Percentiles rank a stretch among this genome's conserved stretches.
phyloP scores from a whole-genome alignment of 1,284 basidiomycete species.

The Trichosporon ovoides region DNA sequence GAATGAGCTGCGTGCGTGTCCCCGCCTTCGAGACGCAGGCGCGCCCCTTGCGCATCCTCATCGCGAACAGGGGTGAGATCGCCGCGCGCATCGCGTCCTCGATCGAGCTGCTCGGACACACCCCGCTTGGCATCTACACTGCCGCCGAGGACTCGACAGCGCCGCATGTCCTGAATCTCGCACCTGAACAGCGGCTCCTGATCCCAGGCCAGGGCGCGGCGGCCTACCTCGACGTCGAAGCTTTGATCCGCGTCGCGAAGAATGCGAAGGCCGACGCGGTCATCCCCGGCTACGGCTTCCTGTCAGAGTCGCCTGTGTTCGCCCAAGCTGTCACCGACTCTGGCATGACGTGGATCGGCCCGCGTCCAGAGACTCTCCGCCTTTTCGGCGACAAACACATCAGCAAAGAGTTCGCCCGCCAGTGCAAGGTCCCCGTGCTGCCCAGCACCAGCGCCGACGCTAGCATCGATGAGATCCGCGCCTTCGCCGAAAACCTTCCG shows the following conservation, averaged over 20 bases:
- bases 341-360: conserved; percentile 62
- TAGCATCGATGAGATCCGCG: conserved; percentile 14
- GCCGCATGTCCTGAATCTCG: conserved; percentile 15
- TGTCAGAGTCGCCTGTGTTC: conserved; percentile 66
- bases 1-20: conserved; percentile 2
- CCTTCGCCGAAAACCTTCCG: conserved; percentile 29
- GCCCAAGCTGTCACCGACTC: conserved; percentile 53
- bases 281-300: conserved; percentile 70
- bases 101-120: conserved; percentile 14
- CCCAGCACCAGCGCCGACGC: conserved; percentile 13
- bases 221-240: conserved; percentile 17
- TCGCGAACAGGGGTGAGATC: conserved; percentile 22
- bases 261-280: conserved; percentile 17
- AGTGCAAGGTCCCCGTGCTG: conserved; percentile 65
- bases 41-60: conserved; percentile 15
- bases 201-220: conserved; percentile 17
- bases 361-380: conserved; percentile 55
- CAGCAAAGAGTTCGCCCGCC: conserved; percentile 75
- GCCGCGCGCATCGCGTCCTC: conserved; percentile 19
- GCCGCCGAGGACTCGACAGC: conserved; percentile 10
- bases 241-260: conserved; percentile 12
- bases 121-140: conserved; percentile 18
- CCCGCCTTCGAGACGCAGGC: neutral
- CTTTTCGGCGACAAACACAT: conserved; percentile 59
- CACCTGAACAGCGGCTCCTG: conserved; percentile 7